Evolutionary conservation across 352 stramenopile genomes (phyloP).

Genomic region (Elongisporangium undulatum): DNA sequence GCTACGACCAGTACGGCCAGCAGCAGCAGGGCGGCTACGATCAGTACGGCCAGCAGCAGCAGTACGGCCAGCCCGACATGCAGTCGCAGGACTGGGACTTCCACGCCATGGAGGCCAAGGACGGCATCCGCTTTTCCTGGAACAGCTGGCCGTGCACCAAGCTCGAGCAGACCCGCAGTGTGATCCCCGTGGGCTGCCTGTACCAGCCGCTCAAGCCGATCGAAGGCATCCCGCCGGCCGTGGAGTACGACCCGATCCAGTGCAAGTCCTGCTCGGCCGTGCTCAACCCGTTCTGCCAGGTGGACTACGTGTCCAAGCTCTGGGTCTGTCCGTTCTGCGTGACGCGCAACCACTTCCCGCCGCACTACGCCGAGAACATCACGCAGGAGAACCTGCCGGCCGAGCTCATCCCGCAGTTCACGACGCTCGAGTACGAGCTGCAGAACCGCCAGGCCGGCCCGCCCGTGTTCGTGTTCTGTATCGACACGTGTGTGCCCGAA

Average conservation of each 20-base stretch:
- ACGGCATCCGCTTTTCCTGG: slow-evolving; percentile 97
- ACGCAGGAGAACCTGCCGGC: slow-evolving; percentile 98
- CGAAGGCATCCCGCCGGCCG: slow-evolving; percentile 87
- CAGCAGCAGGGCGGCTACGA: slow-evolving; percentile 24
- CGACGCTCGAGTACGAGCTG: slow-evolving; percentile 99
- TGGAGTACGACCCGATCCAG: slow-evolving; percentile 98
- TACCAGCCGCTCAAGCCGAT: slow-evolving; percentile 99
- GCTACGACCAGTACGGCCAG: slow-evolving; percentile 49
- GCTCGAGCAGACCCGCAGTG: slow-evolving; percentile 96
- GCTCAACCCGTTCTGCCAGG: slow-evolving; percentile 98
- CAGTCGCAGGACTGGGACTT: slow-evolving; percentile 86
- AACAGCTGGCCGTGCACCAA: slow-evolving; percentile 98
- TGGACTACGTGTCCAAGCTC: slow-evolving; percentile 98
- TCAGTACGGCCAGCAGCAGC: slow-evolving; percentile 28
- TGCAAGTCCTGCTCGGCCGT: slow-evolving; percentile 97
- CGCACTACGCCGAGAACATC: slow-evolving; percentile 94
- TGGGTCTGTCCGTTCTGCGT: slow-evolving; percentile 99
- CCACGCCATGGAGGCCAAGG: slow-evolving; percentile 77
- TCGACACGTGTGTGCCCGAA: slow-evolving; percentile 97
- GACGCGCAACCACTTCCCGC: slow-evolving; percentile 98
- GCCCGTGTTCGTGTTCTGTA: slow-evolving; percentile 98
- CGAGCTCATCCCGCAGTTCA: slow-evolving; percentile 99
- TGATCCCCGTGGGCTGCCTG: slow-evolving; percentile 93
- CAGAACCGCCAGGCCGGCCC: slow-evolving; percentile 90
- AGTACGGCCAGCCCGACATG: slow-evolving; percentile 40